Base-by-base conservation (phyloP, 176 grass and related monocot genomes). In the Sorghum bicolor region DNA sequence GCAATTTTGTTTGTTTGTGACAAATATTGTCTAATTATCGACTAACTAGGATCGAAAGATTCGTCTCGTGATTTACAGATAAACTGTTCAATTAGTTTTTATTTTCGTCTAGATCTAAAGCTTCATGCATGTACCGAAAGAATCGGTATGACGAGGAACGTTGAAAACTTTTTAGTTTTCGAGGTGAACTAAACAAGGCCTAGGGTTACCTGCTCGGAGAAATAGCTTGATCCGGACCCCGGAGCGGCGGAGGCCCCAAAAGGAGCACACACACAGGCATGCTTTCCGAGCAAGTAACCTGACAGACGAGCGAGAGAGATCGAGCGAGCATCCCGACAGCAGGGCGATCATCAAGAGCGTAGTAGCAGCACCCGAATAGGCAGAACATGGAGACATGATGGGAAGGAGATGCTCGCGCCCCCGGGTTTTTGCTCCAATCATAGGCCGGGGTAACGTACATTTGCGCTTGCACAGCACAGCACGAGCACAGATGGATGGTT, bases 351-450 rank as follows among this genome's bases (percentile, higher is more conserved):
- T 16, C n/a, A 5, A 71, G 68, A 2, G 5, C 10, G n/a, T n/a
- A 3, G 38, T n/a, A 16, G 41, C 43, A 10, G 6, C 24, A 19
- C 5, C 4, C 16, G 50, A 63, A 63, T 10, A 63, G 82, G 4
- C 38, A 5, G 39, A 85, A 64, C 82, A 85, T 64, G 87, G 37
- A 20, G 52, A 50, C 71, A 81, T 89, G 82, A 81, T 81, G 47
- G 74, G 15, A 1, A 6, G 11, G 88, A 77, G 78, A 81, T 80
- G 73, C 79, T 4, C 33, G 11, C 70, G 40, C 64, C 44, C 8
- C n/a, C n/a, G n/a, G n/a, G 22, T 39, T 38, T 24, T 44, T 34
- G 61, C 45, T 43, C 82, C 78, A 81, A 77, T 77, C 26, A 77
- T 77, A 45, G 72, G 47, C 0, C 5, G 15, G 14, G 16, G 13